Percentiles rank a stretch among this genome's conserved stretches.
These are phyloP conservation scores for Hirsutella thompsonii DNA, from an alignment of 2,329 filamentous ascomycete genomes.

Conservation along the genomic window DNA sequence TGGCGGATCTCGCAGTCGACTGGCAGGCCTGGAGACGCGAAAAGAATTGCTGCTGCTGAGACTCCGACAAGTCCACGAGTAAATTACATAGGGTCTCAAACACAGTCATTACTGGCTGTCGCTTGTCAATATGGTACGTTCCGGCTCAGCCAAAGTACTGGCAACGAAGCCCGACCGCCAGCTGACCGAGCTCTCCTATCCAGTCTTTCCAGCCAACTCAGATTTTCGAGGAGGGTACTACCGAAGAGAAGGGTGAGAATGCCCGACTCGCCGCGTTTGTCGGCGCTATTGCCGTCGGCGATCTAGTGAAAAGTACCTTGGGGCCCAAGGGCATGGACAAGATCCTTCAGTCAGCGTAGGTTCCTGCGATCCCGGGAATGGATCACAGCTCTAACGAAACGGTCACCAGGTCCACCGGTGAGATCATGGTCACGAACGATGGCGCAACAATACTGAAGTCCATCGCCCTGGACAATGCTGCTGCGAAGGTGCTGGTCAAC, in stretches of 20 bases:
- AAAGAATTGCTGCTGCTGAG: neutral
- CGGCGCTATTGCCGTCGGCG: slow-evolving; percentile 92
- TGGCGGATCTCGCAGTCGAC: neutral
- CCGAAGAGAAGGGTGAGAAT: slow-evolving; percentile 98
- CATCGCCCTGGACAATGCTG: slow-evolving; percentile 95
- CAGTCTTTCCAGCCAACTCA: slow-evolving; percentile 76
- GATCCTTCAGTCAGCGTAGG: slow-evolving; percentile 87
- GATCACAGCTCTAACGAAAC: slow-evolving; percentile 1
- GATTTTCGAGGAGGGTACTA: slow-evolving; percentile 95
- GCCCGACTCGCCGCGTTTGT: slow-evolving; percentile 97
- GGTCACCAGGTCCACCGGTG: slow-evolving; percentile 64
- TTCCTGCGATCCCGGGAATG: no score
- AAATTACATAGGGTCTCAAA: neutral
- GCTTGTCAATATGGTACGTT: neutral
- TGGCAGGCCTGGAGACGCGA: neutral
- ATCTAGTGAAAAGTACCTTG: slow-evolving; percentile 92
- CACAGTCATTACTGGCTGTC: neutral
- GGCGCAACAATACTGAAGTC: slow-evolving; percentile 97
- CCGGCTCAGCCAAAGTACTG: neutral
- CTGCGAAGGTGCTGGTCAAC: slow-evolving; percentile 95
- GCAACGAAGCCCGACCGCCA: neutral
- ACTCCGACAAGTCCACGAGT: neutral
- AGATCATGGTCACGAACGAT: slow-evolving; percentile 98
- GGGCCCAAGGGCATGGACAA: slow-evolving; percentile 99
- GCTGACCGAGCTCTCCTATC: slow-evolving; percentile 8